Conservation (phyloP, 208 protist genomes). For the Leishmania tropica region DNA sequence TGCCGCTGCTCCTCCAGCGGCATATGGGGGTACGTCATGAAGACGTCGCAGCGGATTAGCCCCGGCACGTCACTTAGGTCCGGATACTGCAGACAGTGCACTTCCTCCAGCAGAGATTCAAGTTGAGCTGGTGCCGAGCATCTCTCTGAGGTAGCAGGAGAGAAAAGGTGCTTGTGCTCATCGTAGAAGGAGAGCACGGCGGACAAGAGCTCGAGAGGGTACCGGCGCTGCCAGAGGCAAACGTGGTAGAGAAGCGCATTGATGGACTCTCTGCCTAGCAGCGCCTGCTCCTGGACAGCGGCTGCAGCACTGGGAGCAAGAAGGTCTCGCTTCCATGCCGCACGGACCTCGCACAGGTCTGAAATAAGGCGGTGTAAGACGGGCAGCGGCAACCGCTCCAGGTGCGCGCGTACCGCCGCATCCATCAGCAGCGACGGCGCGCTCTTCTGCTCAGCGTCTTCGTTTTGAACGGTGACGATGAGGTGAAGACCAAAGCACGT, state of each 20-base stretch:
- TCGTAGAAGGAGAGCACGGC: constrained; percentile 43
- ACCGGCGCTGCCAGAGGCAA: constrained; percentile 75
- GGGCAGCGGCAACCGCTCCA: constrained; percentile 28
- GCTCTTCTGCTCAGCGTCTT: constrained; percentile 2
- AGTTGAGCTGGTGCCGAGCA: constrained; percentile 25
- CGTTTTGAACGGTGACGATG: constrained; percentile 16
- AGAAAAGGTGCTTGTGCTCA: constrained; percentile 17
- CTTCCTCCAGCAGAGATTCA: constrained; percentile 51
- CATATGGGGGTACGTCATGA: constrained; percentile 64
- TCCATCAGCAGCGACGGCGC: not conserved
- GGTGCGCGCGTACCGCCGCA: constrained; percentile 11
- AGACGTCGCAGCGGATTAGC: constrained; percentile 70
- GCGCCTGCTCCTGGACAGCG: constrained; percentile 6
- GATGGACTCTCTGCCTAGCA: not conserved
- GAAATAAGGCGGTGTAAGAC: constrained; percentile 25
- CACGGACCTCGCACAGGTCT: constrained; percentile 16
- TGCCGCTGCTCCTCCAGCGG: constrained; percentile 38
- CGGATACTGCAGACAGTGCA: constrained; percentile 32
- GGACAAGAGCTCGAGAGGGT: constrained; percentile 56
- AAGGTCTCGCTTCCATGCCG: constrained; percentile 26
- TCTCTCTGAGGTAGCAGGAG: not conserved
- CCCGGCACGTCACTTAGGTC: constrained; percentile 40
- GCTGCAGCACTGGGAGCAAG: constrained; percentile 10
- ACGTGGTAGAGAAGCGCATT: constrained; percentile 61
- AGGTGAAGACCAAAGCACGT: constrained; percentile 28